These are phyloP conservation scores for Geoglossum glabrum DNA, from an alignment of 495 filamentous ascomycete genomes.

Conservation along the genomic window DNA sequence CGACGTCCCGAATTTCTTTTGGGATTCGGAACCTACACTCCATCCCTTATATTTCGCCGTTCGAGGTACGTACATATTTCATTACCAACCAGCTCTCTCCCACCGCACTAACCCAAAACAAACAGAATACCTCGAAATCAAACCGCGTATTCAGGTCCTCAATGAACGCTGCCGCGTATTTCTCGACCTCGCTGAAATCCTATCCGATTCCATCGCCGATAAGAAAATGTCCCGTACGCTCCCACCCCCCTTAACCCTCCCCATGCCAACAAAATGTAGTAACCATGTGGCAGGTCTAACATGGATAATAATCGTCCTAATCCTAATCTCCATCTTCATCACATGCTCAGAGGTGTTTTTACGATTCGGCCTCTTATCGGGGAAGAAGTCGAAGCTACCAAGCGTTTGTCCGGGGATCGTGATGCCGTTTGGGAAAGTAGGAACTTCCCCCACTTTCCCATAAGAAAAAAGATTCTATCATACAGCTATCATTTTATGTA, in stretches of 20 bases:
- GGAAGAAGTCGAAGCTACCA: background rate
- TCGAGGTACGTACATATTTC: conserved; percentile 20
- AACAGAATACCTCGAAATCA: conserved; percentile 85
- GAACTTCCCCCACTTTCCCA: too few species aligned
- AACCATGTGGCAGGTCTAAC: conserved; percentile 37
- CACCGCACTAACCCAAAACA: background rate
- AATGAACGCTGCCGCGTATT: conserved; percentile 96
- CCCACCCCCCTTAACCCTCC: background rate
- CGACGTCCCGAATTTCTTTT: conserved; percentile 97
- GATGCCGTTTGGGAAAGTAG: background rate
- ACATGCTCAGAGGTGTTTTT: conserved; percentile 79
- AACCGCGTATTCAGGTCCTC: conserved; percentile 77
- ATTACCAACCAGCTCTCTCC: background rate
- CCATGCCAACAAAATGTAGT: background rate
- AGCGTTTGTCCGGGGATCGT: background rate
- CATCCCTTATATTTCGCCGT: conserved; percentile 89
- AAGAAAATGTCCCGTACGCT: conserved; percentile 64
- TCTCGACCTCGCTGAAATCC: conserved; percentile 85
- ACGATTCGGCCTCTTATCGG: conserved; percentile 53
- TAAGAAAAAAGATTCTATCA: too few species aligned
- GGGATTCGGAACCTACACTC: conserved; percentile 87
- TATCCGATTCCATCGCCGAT: conserved; percentile 79
- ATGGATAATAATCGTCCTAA: conserved; percentile 95
- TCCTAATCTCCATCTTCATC: conserved; percentile 73
- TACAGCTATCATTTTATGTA: too few species aligned